Evolutionary conservation across 257 asterid genomes (phyloP).

Genomic region (Phtheirospermum japonicum): DNA sequence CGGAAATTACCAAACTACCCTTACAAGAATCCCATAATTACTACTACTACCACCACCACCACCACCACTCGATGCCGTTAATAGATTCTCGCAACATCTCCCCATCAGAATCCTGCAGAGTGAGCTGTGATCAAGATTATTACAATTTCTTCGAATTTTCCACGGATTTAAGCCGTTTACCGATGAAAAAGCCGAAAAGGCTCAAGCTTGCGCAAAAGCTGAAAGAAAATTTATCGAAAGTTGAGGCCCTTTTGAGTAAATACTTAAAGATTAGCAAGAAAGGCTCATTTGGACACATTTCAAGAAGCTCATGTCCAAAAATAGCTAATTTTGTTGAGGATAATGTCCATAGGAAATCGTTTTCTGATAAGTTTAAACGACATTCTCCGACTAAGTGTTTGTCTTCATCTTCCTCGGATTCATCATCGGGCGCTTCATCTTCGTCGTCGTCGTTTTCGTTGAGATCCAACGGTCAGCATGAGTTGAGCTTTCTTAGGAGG

Average conservation of each 20-base stretch:
- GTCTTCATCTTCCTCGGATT: not conserved
- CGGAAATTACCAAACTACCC: not conserved
- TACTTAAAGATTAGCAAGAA: not conserved
- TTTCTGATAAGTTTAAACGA: not conserved
- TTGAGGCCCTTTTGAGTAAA: no score
- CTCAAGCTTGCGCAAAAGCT: not conserved
- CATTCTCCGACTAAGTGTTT: not conserved
- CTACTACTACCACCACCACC: no score
- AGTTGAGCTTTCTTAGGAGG: not conserved
- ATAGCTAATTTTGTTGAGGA: not conserved
- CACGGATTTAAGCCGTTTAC: not conserved
- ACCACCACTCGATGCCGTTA: not conserved
- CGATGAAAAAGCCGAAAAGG: not conserved
- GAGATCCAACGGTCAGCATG: conserved; percentile 19
- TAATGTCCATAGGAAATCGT: not conserved
- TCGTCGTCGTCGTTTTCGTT: conserved; percentile 30
- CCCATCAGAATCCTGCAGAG: not conserved
- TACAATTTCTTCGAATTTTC: not conserved
- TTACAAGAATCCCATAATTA: not conserved
- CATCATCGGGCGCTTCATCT: not conserved
- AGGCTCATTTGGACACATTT: conserved; percentile 36
- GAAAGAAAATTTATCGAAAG: no score
- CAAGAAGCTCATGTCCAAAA: conserved; percentile 27
- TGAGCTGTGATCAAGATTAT: not conserved
- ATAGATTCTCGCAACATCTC: not conserved